phyloP scores from a whole-genome alignment of 768 basidiomycete species.

The Inosperma sp. region DNA sequence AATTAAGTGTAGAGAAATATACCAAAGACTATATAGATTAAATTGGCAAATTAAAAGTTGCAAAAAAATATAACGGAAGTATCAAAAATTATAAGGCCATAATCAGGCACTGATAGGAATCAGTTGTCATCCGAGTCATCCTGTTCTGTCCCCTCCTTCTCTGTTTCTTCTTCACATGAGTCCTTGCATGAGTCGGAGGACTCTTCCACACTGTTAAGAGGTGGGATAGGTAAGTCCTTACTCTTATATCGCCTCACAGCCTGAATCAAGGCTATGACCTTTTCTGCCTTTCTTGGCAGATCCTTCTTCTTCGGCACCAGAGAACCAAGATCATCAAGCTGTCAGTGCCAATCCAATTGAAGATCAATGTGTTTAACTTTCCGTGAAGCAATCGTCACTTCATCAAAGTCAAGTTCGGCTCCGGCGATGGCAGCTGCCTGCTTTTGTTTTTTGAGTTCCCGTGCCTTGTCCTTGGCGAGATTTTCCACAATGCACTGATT shows the following conservation, averaged over 20 bases:
- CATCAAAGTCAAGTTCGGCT: conserved; percentile 3
- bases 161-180: background rate
- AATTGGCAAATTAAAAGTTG: too few species aligned
- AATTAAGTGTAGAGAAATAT: too few species aligned
- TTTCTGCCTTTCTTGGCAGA: background rate
- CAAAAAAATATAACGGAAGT: too few species aligned
- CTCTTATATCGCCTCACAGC: background rate
- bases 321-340: background rate
- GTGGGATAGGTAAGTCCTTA: background rate
- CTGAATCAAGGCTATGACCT: background rate
- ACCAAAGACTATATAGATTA: too few species aligned
- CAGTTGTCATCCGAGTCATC: too few species aligned
- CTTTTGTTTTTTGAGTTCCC: background rate
- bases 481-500: background rate
- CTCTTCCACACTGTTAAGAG: background rate
- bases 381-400: background rate
- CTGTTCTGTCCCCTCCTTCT: too few species aligned
- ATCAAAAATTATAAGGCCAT: too few species aligned
- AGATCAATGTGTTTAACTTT: background rate
- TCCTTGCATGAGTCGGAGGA: too few species aligned
- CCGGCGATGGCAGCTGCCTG: background rate
- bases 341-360: conserved; percentile 7
- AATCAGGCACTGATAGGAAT: too few species aligned
- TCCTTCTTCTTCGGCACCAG: background rate
- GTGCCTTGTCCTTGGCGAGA: background rate